phyloP scores from a whole-genome alignment of 1,284 basidiomycete genomes.

The Xanthoconium separans region DNA sequence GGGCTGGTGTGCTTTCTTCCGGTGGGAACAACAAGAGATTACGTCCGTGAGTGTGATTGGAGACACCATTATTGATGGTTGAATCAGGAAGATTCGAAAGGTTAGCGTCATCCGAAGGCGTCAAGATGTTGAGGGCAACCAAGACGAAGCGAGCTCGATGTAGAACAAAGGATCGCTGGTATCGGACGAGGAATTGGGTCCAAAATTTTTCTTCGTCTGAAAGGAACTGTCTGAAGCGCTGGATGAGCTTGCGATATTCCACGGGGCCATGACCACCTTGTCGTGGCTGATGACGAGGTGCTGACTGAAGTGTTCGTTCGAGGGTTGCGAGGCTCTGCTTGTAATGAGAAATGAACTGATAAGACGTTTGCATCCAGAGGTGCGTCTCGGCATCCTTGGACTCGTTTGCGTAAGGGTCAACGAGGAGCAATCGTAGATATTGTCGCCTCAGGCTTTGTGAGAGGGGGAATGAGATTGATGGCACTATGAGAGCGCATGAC shows the following conservation, averaged over 20 bases:
- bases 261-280: slow-evolving; percentile 53
- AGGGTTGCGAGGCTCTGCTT: slow-evolving; percentile 72
- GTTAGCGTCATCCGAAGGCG: slow-evolving; percentile 20
- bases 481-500: not conserved
- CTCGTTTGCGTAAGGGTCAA: slow-evolving; percentile 72
- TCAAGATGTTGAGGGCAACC: slow-evolving; percentile 50
- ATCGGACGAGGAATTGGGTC: slow-evolving; percentile 70
- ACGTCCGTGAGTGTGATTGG: slow-evolving; percentile 29
- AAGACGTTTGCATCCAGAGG: slow-evolving; percentile 92
- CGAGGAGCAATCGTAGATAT: slow-evolving; percentile 74
- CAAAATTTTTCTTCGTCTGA: slow-evolving; percentile 88
- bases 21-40: slow-evolving; percentile 60
- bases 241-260: slow-evolving; percentile 82
- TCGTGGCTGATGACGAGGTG: slow-evolving; percentile 44
- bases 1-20: slow-evolving; percentile 42
- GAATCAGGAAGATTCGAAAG: slow-evolving; percentile 36
- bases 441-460: slow-evolving; percentile 66
- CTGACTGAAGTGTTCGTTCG: slow-evolving; percentile 57
- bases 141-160: slow-evolving; percentile 59
- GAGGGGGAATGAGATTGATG: not conserved
- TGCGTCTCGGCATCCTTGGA: slow-evolving; percentile 80
- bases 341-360: slow-evolving; percentile 82
- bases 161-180: slow-evolving; percentile 68
- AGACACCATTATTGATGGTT: slow-evolving; percentile 18
- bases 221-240: slow-evolving; percentile 85